These are phyloP conservation scores for Schizopora paradoxa DNA, from an alignment of 1,284 basidiomycete species.

Conservation along the genomic window DNA sequence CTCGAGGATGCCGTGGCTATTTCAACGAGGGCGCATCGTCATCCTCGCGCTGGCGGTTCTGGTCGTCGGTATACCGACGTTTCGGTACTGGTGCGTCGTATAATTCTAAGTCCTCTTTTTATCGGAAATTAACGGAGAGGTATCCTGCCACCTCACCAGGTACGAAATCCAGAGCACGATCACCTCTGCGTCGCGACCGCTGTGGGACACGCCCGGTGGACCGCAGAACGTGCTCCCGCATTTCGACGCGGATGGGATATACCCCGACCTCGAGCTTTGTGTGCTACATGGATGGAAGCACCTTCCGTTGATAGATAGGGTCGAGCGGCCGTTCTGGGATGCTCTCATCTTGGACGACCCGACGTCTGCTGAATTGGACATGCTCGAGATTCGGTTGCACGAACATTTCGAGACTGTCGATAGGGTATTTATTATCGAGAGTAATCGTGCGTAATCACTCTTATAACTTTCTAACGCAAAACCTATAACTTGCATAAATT, in stretches of 20 bases:
- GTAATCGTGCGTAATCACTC: slow-evolving; percentile 23
- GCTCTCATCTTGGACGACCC: slow-evolving; percentile 28
- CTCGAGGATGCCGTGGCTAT: too few species aligned
- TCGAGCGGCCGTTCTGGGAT: slow-evolving; percentile 27
- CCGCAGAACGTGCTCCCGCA: slow-evolving; percentile 24
- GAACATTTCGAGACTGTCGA: slow-evolving; percentile 34
- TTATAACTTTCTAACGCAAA: background rate
- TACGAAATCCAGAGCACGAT: slow-evolving; percentile 45
- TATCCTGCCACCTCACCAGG: slow-evolving; percentile 16
- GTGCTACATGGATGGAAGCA: slow-evolving; percentile 27
- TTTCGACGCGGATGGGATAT: slow-evolving; percentile 23
- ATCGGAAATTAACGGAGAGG: background rate
- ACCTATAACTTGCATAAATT: too few species aligned
- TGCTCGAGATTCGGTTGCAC: slow-evolving; percentile 36
- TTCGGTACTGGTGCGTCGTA: slow-evolving; percentile 13
- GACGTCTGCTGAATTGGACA: slow-evolving; percentile 32
- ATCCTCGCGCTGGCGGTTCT: slow-evolving; percentile 11
- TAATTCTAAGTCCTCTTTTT: background rate
- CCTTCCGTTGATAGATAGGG: slow-evolving; percentile 1
- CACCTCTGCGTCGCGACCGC: slow-evolving; percentile 56
- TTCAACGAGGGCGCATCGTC: too few species aligned
- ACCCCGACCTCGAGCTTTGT: slow-evolving; percentile 23
- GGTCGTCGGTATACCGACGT: slow-evolving; percentile 9
- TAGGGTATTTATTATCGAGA: slow-evolving; percentile 36
- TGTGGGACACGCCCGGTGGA: slow-evolving; percentile 46